These are phyloP conservation scores for Primulina tabacum DNA, from an alignment of 257 asterid genomes.

Conservation along the genomic window DNA sequence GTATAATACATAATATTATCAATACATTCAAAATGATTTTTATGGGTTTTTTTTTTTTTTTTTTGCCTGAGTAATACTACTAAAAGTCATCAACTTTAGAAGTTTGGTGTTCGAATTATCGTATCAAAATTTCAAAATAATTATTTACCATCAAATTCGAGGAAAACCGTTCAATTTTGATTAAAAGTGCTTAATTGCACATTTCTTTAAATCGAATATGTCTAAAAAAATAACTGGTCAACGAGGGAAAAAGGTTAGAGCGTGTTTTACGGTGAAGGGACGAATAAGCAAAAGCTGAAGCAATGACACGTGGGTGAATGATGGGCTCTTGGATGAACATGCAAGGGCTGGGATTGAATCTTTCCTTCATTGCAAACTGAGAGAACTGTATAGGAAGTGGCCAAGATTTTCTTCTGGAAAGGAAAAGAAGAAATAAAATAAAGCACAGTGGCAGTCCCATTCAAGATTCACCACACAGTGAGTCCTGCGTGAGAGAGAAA, in stretches of 20 bases:
- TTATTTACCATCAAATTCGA: too few species aligned
- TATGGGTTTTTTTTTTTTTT: too few species aligned
- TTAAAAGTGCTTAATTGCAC: too few species aligned
- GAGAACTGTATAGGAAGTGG: conserved; percentile 53
- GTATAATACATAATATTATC: too few species aligned
- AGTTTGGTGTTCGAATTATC: too few species aligned
- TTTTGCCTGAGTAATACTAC: too few species aligned
- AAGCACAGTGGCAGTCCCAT: neutral
- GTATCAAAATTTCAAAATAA: too few species aligned
- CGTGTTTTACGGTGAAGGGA: conserved; percentile 57
- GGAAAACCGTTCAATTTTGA: too few species aligned
- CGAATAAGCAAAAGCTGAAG: conserved; percentile 51
- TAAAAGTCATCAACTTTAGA: too few species aligned
- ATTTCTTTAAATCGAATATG: too few species aligned
- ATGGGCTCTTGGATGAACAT: conserved; percentile 27
- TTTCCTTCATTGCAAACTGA: conserved; percentile 43
- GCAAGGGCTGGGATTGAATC: conserved; percentile 42
- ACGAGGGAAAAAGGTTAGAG: conserved; percentile 7
- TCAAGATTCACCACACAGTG: neutral
- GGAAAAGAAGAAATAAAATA: conserved; percentile 9
- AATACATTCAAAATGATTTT: too few species aligned
- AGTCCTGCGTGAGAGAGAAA: conserved; percentile 14
- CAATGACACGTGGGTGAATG: conserved; percentile 39
- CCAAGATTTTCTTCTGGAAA: conserved; percentile 30
- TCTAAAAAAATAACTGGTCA: neutral